Evolutionary conservation across 2,329 filamentous ascomycete genomes (phyloP).

Genomic region (Cladosporium cucumerinum): DNA sequence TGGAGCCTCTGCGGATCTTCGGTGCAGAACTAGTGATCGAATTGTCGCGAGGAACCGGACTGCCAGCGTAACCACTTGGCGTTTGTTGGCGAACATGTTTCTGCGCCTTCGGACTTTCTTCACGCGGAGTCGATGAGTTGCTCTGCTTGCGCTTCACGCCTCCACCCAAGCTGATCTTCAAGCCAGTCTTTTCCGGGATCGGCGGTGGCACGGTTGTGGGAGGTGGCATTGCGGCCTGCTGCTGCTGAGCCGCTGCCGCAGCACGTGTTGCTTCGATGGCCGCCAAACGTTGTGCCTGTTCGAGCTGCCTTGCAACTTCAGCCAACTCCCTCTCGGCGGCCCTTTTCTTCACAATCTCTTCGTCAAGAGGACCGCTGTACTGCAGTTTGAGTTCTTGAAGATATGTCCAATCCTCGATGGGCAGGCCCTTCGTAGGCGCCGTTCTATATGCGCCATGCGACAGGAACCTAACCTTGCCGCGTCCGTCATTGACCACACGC

Average conservation of each 20-base stretch:
- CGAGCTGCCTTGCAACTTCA: background rate
- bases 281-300: background rate
- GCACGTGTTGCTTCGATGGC: conserved; percentile 10
- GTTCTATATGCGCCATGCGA: conserved; percentile 27
- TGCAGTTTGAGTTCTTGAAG: conserved; percentile 29
- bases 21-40: background rate
- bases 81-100: conserved; percentile 22
- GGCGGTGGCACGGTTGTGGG: conserved; percentile 17
- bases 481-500: conserved; percentile 52
- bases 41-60: conserved; percentile 6
- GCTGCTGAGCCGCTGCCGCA: conserved; percentile 14
- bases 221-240: conserved; percentile 17
- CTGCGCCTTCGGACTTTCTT: conserved; percentile 28
- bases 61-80: background rate
- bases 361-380: conserved; percentile 31
- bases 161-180: conserved; percentile 26
- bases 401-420: conserved; percentile 29
- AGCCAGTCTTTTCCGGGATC: conserved; percentile 23
- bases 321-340: background rate
- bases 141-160: conserved; percentile 29
- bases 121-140: conserved; percentile 20
- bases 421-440: conserved; percentile 28
- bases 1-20: conserved; percentile 6
- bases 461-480: conserved; percentile 41
- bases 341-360: conserved; percentile 9